Evolutionary conservation across 2,329 filamentous ascomycete species (phyloP), one percentile per base, ranked within the genome.

Genomic region (Xylariales sp.): DNA sequence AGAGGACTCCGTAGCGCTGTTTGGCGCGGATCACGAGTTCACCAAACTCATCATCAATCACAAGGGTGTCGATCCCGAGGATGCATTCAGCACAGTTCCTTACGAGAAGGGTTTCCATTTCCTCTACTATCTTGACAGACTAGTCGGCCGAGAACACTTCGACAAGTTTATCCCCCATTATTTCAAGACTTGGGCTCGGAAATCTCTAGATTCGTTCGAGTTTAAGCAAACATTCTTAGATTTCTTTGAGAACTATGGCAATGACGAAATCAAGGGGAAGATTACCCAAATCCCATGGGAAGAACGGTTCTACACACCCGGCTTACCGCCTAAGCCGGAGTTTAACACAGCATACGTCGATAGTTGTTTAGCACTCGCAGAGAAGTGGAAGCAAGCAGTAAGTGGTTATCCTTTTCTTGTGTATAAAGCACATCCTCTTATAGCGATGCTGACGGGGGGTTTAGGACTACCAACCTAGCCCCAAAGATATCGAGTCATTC

Each of bases 21-120:
- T 91, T 75, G 95, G 95, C 46, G 84, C 89, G 59, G 91, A 97
- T 71, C 94, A 97, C 77, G 91, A 95, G 74, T 98, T 96, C 82
- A 99, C 96, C 7, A 97, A 97, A 79, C 86, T 99, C 62, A 89
- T 97, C 72, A 87, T 94, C 68, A 90, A 93, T 78, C 90, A 98
- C 71, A 92, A 95, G 77, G 93, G 93, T 65, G 91, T 96, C 72
- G 95, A 98, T 75, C 96, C 96, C 0, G 96, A 98, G 78, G 96
- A 99, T 79, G 93, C 95, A 1, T 99, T 98, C 82, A 97, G 92
- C 73, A 92, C 89, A 32, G 85, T 98, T 41, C 94, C 96, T 0
- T 99, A 99, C 76, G 95, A 98, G 78, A 98, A 99, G 81, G 95
- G 95, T 3, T 98, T 97, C 81, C 92, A 93, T 77, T 97, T 98